Conservation (phyloP, 78 protist species). For the Neovahlkampfia damariscottae region DNA sequence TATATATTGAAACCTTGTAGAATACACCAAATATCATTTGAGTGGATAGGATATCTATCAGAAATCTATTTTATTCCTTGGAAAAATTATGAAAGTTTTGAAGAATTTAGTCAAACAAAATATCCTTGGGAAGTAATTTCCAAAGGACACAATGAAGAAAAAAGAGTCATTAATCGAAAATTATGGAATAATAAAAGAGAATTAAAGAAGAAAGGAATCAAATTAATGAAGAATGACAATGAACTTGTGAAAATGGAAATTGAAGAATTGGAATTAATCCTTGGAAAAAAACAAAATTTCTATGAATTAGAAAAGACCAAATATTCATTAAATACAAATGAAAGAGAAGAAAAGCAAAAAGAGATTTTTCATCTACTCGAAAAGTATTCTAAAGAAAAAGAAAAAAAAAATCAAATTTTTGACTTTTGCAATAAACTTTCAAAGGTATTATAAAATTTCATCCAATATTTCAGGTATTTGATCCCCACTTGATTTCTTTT, state of each 20-base stretch:
- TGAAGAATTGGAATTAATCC: neutral
- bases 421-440: no score
- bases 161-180: neutral
- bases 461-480: no score
- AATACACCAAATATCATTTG: neutral
- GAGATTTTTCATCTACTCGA: no score
- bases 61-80: neutral
- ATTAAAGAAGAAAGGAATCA: neutral
- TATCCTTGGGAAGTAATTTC: neutral
- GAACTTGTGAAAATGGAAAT: neutral
- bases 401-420: no score
- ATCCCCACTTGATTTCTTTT: no score
- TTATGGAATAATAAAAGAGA: neutral
- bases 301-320: no score
- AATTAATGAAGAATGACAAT: neutral
- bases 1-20: neutral
- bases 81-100: neutral
- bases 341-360: no score
- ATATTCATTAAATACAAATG: no score
- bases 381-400: no score
- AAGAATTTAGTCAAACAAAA: neutral
- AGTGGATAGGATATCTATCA: neutral
- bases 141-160: neutral
- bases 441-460: no score
- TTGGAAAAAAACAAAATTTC: no score